Conservation (phyloP, 306 rosid genomes). For the Urtica urens region DNA sequence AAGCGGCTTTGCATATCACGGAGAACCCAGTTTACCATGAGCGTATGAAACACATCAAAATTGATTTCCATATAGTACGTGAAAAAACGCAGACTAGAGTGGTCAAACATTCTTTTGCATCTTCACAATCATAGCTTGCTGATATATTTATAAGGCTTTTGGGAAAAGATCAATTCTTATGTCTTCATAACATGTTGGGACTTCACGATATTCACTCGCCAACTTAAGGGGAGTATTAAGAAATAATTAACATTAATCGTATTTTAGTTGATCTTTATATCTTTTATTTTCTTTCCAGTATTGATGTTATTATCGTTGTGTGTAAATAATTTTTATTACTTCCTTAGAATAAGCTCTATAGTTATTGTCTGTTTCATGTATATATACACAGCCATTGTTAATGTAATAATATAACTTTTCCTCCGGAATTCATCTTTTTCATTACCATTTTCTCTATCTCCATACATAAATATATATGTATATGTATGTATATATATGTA, state of each 20-base stretch:
- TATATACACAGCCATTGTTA: no score
- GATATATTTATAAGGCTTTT: slow-evolving; percentile 7
- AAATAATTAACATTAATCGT: background rate
- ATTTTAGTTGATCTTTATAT: background rate
- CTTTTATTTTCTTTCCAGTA: no score
- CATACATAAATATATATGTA: no score
- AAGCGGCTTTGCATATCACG: background rate
- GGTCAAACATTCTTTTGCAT: background rate
- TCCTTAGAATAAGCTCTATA: no score
- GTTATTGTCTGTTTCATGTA: no score
- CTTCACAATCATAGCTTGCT: background rate
- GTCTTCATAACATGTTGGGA: slow-evolving; percentile 8
- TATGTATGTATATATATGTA: no score
- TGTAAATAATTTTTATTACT: no score
- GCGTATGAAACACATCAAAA: background rate
- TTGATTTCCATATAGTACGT: background rate
- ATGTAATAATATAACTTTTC: no score
- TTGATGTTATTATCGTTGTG: no score
- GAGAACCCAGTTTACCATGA: background rate
- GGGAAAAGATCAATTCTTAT: background rate
- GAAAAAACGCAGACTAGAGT: slow-evolving; percentile 7
- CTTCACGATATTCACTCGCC: slow-evolving; percentile 12
- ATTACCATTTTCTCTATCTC: no score
- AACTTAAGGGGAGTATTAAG: slow-evolving; percentile 9
- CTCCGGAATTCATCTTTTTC: no score